Percentiles rank a stretch among this genome's conserved stretches.
phyloP scores from a whole-genome alignment of 192 early-diverging fungal genomes.

The Backusella westeae region DNA sequence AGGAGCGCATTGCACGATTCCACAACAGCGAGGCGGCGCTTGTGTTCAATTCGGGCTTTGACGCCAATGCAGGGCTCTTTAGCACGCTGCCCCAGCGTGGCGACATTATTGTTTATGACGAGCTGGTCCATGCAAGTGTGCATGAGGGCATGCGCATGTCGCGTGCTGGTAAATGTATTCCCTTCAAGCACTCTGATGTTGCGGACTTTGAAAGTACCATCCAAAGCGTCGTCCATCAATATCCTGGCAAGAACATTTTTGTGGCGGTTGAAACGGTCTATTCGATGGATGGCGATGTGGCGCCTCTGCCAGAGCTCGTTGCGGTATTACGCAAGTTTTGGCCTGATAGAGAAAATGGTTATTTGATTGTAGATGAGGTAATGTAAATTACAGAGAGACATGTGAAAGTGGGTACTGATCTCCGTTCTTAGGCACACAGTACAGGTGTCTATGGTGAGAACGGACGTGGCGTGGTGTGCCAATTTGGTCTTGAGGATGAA shows the following conservation, averaged over 20 bases:
- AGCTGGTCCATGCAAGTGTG: constrained; percentile 76
- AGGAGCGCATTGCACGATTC: constrained; percentile 60
- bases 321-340: constrained; percentile 40
- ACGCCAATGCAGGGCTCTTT: constrained; percentile 77
- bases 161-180: constrained; percentile 39
- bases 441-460: constrained; percentile 71
- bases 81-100: constrained; percentile 61
- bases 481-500: constrained; percentile 57
- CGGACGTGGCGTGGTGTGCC: constrained; percentile 66
- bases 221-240: background rate
- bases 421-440: constrained; percentile 59
- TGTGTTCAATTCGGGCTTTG: constrained; percentile 85
- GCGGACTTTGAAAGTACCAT: constrained; percentile 42
- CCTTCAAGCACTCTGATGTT: constrained; percentile 70
- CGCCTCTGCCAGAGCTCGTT: constrained; percentile 66
- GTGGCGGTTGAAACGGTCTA: constrained; percentile 78
- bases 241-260: constrained; percentile 52
- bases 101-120: constrained; percentile 70
- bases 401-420: background rate
- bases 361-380: constrained; percentile 81
- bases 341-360: constrained; percentile 45
- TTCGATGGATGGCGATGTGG: constrained; percentile 82
- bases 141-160: constrained; percentile 75
- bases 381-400: background rate
- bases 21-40: constrained; percentile 58